These are phyloP conservation scores for Pythium plurisporium DNA, from an alignment of 352 stramenopile species.

Conservation along the genomic window DNA sequence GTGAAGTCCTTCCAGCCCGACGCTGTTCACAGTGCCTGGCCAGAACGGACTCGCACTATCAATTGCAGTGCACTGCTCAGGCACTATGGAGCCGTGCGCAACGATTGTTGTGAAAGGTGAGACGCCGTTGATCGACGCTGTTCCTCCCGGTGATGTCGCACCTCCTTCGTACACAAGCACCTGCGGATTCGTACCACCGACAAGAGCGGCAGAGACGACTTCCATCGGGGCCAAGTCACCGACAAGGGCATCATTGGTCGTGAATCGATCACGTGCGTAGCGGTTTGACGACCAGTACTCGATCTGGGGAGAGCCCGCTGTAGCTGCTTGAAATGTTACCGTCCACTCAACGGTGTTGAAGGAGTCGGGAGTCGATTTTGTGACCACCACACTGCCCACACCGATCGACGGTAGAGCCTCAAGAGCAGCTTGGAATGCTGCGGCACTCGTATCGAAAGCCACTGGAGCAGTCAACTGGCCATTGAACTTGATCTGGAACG, in stretches of 20 bases:
- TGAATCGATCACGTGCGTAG: conserved; percentile 42
- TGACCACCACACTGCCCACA: conserved; percentile 35
- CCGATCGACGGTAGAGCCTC: conserved; percentile 56
- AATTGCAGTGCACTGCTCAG: conserved; percentile 60
- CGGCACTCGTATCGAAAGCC: conserved; percentile 53
- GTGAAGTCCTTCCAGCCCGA: conserved; percentile 57
- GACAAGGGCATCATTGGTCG: conserved; percentile 43
- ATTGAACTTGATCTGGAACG: conserved; percentile 71
- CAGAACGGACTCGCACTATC: conserved; percentile 53
- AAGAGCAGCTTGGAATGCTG: conserved; percentile 51
- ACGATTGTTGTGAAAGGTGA: conserved; percentile 55
- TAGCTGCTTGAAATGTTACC: conserved; percentile 56
- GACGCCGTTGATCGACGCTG: conserved; percentile 33
- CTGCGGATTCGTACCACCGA: conserved; percentile 26
- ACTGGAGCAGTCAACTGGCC: conserved; percentile 53
- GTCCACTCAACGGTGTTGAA: conserved; percentile 41
- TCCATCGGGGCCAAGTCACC: conserved; percentile 40
- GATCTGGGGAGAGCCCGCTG: conserved; percentile 35
- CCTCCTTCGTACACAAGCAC: conserved; percentile 35
- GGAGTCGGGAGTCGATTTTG: conserved; percentile 23
- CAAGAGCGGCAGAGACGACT: conserved; percentile 27
- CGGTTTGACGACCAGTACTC: conserved; percentile 66
- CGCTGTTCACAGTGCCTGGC: conserved; percentile 50
- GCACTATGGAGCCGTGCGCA: conserved; percentile 53
- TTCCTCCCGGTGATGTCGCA: conserved; percentile 26